Evolutionary conservation across 768 basidiomycete species (phyloP), one percentile per base, ranked within the genome.

Genomic region (Paxillus ammoniavirescens): DNA sequence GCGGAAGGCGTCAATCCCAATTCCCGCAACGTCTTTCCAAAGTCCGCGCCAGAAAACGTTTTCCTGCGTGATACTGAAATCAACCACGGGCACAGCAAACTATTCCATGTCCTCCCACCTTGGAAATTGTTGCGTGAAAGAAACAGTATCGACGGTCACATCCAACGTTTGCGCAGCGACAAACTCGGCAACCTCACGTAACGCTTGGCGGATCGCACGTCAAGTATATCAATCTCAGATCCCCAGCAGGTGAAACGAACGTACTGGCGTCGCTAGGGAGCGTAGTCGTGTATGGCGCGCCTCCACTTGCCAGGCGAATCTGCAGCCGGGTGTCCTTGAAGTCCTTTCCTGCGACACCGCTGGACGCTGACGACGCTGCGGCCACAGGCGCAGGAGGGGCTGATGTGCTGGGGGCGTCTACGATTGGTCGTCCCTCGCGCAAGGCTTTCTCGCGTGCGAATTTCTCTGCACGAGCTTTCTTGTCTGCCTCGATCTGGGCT

Each of bases 401-500:
- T 12, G 69, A 42, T 17, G 74, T 55, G 18, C 70, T 51, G 23
- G 60, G 35, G 8, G 55, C 52, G 36, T 76, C 72, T 21, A 76
- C 61, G 17, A 75, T 64, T n/a, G 74, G 65, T 50, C 75, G 74
- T 1, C 95, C 95, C 35, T 96, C 93, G 31, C 95, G 82, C 7
- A 95, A 67, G 0, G 94, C 95, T 68, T 98, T 98, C 72, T 98
- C 96, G 44, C 86, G 76, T 0, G 94, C 94, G 2, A 86, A 78
- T 63, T 91, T 94, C 65, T 89, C 93, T 0, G 92, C 92, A 17
- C 96, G 84, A 8, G 83, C 87, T 49, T 82, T 82, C 74, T 94
- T 98, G 75, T 97, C 95, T 0, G 87, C 91, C 70, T 95, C 94
- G 59, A 98, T 97, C 68, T 97, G 94, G 1, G 89, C 91, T 66